Evolutionary conservation across 179 eudicot species (phyloP).

Genomic region (Camellia oleifera): DNA sequence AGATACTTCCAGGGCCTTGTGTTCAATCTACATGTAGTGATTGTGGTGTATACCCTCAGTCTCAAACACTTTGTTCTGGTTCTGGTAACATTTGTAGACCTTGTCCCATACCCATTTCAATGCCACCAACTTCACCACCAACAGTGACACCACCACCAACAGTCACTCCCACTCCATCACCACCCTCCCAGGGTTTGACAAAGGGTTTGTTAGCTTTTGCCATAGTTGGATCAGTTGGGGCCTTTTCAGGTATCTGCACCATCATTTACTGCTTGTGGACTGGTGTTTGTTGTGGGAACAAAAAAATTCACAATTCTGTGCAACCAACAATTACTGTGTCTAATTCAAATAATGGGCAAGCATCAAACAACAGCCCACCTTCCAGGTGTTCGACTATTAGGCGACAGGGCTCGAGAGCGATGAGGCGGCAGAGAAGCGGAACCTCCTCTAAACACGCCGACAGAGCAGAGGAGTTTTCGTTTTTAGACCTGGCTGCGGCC

Average conservation of each 20-base stretch:
- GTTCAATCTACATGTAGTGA: constrained; percentile 45
- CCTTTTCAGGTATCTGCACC: constrained; percentile 58
- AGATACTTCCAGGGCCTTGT: constrained; percentile 74
- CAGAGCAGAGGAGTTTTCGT: constrained; percentile 68
- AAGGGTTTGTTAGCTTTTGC: constrained; percentile 65
- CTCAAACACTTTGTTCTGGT: constrained; percentile 63
- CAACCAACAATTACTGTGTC: constrained; percentile 69
- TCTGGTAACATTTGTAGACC: constrained; percentile 54
- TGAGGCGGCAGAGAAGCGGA: constrained; percentile 82
- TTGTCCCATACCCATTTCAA: neutral
- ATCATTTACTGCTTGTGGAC: constrained; percentile 59
- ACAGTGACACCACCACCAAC: neutral
- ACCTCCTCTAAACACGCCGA: constrained; percentile 74
- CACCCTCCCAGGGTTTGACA: constrained; percentile 37
- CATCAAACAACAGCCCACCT: constrained; percentile 51
- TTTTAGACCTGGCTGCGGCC: constrained; percentile 61
- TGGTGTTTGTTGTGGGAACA: constrained; percentile 72
- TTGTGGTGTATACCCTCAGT: constrained; percentile 68
- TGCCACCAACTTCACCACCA: constrained; percentile 14
- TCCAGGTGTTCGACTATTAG: constrained; percentile 67
- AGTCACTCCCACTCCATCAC: constrained; percentile 11
- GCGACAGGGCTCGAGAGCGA: constrained; percentile 62
- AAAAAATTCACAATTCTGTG: constrained; percentile 84
- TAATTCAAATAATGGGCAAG: constrained; percentile 43
- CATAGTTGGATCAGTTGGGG: constrained; percentile 78